Percentiles rank a stretch among this genome's conserved stretches.
Conservation (phyloP, 768 basidiomycete genomes). For the Naganishia antarctica region DNA sequence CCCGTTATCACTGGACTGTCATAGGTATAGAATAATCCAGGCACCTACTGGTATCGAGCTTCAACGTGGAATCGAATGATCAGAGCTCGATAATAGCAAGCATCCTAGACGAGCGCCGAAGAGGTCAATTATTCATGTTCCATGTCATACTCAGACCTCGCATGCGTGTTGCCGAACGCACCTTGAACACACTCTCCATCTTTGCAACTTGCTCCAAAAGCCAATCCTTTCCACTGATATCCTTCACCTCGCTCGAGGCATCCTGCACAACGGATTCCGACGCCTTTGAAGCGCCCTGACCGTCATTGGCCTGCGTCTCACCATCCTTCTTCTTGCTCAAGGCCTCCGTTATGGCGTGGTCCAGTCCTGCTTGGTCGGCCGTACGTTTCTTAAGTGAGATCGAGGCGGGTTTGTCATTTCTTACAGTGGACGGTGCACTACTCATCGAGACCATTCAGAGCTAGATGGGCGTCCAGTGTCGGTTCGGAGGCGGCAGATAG, state of each 20-base stretch:
- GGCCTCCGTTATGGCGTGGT: slow-evolving; percentile 1
- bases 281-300: not conserved
- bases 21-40: too few relatives aligned
- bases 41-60: slow-evolving; percentile 17
- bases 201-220: slow-evolving; percentile 8
- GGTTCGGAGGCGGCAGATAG: too few relatives aligned
- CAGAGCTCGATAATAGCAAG: slow-evolving; percentile 22
- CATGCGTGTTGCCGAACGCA: too few relatives aligned
- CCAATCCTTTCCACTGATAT: slow-evolving; percentile 6
- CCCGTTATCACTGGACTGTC: too few relatives aligned
- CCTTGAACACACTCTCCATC: slow-evolving; percentile 23
- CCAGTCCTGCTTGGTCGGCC: slow-evolving; percentile 5
- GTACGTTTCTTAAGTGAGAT: slow-evolving; percentile 5
- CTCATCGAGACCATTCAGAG: slow-evolving; percentile 17
- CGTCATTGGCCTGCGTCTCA: not conserved
- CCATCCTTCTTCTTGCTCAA: not conserved
- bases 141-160: too few relatives aligned
- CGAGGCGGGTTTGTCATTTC: not conserved
- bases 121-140: too few relatives aligned
- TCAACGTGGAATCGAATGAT: slow-evolving; percentile 22
- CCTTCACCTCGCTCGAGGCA: not conserved
- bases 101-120: slow-evolving; percentile 1
- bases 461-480: too few relatives aligned
- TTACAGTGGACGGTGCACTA: not conserved
- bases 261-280: not conserved